phyloP scores from a whole-genome alignment of 2,329 filamentous ascomycete species.

The Fonsecaea monophora region DNA sequence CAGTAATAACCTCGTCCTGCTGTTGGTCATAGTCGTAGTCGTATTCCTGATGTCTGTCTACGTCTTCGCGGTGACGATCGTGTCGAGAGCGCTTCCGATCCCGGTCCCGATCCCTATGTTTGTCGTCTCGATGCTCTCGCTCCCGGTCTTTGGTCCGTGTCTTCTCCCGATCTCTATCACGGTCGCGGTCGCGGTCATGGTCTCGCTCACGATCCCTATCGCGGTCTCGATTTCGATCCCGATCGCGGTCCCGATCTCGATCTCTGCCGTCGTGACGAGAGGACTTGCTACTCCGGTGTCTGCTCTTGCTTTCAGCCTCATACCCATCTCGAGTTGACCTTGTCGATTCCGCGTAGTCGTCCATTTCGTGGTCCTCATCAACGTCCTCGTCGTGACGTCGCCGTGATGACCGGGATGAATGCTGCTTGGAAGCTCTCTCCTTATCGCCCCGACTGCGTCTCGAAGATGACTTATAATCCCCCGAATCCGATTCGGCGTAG shows the following conservation, averaged over 20 bases:
- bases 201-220: slow-evolving; percentile 33
- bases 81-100: slow-evolving; percentile 43
- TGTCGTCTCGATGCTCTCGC: slow-evolving; percentile 22
- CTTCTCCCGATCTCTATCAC: slow-evolving; percentile 29
- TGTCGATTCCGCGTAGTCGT: slow-evolving; percentile 46
- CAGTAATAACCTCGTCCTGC: slow-evolving; percentile 17
- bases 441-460: slow-evolving; percentile 68
- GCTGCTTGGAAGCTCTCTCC: slow-evolving; percentile 52
- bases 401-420: slow-evolving; percentile 55
- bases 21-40: slow-evolving; percentile 36
- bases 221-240: slow-evolving; percentile 43
- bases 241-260: slow-evolving; percentile 27
- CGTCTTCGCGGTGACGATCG: slow-evolving; percentile 47
- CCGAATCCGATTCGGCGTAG: slow-evolving; percentile 68
- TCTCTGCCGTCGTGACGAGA: slow-evolving; percentile 35
- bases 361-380: slow-evolving; percentile 40
- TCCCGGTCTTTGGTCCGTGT: slow-evolving; percentile 39
- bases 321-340: slow-evolving; percentile 29
- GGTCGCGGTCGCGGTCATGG: slow-evolving; percentile 29
- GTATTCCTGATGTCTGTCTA: slow-evolving; percentile 29
- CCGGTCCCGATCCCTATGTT: slow-evolving; percentile 27
- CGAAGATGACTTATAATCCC: slow-evolving; percentile 57
- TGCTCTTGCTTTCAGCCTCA: slow-evolving; percentile 33
- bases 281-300: slow-evolving; percentile 45
- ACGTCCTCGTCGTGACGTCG: slow-evolving; percentile 53